These are phyloP conservation scores for Cyberlindnera bimundalis DNA, from an alignment of 805 yeast species.

Conservation along the genomic window DNA sequence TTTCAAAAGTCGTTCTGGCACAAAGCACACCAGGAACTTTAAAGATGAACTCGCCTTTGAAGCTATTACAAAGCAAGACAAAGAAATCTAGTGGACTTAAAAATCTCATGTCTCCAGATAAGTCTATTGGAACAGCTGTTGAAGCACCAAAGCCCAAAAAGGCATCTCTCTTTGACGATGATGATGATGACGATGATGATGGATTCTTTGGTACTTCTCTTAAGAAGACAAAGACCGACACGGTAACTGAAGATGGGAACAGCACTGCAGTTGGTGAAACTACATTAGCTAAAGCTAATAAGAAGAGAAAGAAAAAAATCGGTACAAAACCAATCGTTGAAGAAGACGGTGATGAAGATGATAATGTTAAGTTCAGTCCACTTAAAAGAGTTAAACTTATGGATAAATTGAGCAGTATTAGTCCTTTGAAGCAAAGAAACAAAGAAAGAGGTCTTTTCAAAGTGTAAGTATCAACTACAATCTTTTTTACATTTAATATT, in stretches of 20 bases:
- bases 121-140: constrained; percentile 1
- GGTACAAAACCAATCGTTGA: constrained; percentile 19
- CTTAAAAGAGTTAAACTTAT: constrained; percentile 25
- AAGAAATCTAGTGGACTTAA: constrained; percentile 24
- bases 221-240: constrained; percentile 16
- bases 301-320: constrained; percentile 23
- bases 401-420: constrained; percentile 26
- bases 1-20: constrained; percentile 18
- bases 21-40: constrained; percentile 28
- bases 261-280: constrained; percentile 1
- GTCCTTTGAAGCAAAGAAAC: constrained; percentile 28
- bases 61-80: constrained; percentile 13
- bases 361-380: constrained; percentile 15
- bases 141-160: constrained; percentile 16
- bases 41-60: constrained; percentile 20
- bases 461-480: constrained; percentile 6
- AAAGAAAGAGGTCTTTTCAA: constrained; percentile 25
- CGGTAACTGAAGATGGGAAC: background rate
- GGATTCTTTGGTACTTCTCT: constrained; percentile 20
- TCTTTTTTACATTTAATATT: too few relatives aligned
- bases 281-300: constrained; percentile 3
- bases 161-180: constrained; percentile 27
- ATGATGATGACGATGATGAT: constrained; percentile 30
- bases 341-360: constrained; percentile 22
- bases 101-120: constrained; percentile 22